Conservation (phyloP, 495 filamentous ascomycete species). For the Penicillium manginii region DNA sequence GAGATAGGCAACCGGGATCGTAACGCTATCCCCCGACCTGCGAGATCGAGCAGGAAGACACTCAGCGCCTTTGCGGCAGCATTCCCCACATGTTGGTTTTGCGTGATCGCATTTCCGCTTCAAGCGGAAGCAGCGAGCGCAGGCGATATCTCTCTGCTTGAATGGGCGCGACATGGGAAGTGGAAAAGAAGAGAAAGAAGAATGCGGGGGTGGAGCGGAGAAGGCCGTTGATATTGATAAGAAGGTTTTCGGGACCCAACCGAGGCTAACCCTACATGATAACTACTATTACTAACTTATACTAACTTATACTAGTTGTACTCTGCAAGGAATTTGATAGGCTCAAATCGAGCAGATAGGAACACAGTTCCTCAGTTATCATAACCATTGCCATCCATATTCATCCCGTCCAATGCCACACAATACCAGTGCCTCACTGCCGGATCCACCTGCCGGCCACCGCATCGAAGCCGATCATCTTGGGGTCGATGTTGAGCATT, state of each 20-base stretch:
- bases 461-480: conserved; percentile 65
- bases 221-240: conserved; percentile 24
- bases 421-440: conserved; percentile 18
- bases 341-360: conserved; percentile 11
- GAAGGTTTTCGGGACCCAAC: conserved; percentile 22
- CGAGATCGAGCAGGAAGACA: conserved; percentile 36
- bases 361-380: background rate
- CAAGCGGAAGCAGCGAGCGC: conserved; percentile 38
- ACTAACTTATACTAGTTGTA: conserved; percentile 1
- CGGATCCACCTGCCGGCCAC: conserved; percentile 56
- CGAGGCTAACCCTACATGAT: no score
- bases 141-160: conserved; percentile 36
- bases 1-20: conserved; percentile 36
- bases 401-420: no score
- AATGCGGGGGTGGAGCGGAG: conserved; percentile 27
- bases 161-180: conserved; percentile 31
- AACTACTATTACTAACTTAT: no score
- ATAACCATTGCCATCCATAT: no score
- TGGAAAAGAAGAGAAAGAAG: conserved; percentile 2
- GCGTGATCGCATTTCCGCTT: conserved; percentile 42
- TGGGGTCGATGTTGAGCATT: conserved; percentile 65
- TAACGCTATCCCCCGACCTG: conserved; percentile 34
- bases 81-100: conserved; percentile 40
- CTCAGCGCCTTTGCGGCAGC: conserved; percentile 36
- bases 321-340: background rate